Base-by-base conservation (phyloP, 305 asterid genomes). In the Withania somnifera region DNA sequence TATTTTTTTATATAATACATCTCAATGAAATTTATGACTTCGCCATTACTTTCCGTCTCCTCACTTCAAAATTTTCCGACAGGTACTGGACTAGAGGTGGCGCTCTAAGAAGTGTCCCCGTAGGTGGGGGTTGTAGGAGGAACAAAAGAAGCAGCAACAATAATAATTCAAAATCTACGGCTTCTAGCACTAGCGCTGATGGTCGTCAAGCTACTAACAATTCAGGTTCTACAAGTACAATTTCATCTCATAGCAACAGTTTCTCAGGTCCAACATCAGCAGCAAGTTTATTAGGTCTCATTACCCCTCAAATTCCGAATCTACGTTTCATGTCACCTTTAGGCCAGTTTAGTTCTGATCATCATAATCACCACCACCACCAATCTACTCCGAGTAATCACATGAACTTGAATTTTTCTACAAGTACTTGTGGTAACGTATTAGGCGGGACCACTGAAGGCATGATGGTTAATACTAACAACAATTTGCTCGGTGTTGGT, bases 51-150 rank as follows among this genome's bases (percentile, higher is more conserved):
- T n/a, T n/a, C n/a, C n/a, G 1, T 50, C 6, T 13, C 7, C 60
- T n/a, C 60, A n/a, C n/a, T n/a, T n/a, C 19, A n/a, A 17, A n/a
- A 14, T 45, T 69, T 47, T 42, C 1, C n/a, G 1, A 42, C 61
- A 84, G 98, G 84, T 90, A 95, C 81, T 95, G 98, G 98, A 95
- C 98, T 0, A 67, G 97, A 56, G 97, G 97, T 19, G 98, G 98
- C 51, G 97, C 98, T 19, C 80, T 95, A 75, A 84, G 98, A 17
- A 95, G 54, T 87, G 98, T 95, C 9, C 98, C 98, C 0, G 97
- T 95, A 0, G 98, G 98, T 0, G 98, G 98, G 9, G 97, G 98
- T 15, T 93, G 95, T 80, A 83, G 98, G 82, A 85, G 97, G 51
- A 95, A 95, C 89, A 95, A 93, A 75, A 83, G 95, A 76, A 92